These are phyloP conservation scores for Vitis amurensis DNA, from an alignment of 164 flowering plant species.

Conservation along the genomic window DNA sequence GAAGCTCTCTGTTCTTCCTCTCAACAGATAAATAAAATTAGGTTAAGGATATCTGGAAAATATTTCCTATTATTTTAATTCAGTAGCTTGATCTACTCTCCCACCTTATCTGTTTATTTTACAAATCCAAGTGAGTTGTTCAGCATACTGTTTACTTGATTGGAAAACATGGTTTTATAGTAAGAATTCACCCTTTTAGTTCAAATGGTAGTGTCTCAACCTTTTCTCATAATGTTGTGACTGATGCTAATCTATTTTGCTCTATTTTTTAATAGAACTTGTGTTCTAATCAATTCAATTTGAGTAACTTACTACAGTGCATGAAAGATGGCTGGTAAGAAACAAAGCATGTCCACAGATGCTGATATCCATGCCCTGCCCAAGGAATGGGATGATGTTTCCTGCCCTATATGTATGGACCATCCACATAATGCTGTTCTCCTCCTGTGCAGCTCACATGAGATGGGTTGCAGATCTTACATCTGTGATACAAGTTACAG, in stretches of 20 bases:
- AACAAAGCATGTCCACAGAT: constrained; percentile 25
- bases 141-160: too few relatives aligned
- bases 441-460: constrained; percentile 45
- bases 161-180: not conserved
- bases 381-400: constrained; percentile 45
- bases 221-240: not conserved
- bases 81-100: too few relatives aligned
- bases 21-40: not conserved
- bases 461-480: constrained; percentile 53
- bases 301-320: constrained; percentile 27
- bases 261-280: not conserved
- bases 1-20: not conserved
- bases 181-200: not conserved
- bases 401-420: constrained; percentile 58
- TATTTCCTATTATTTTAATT: too few relatives aligned
- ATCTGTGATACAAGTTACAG: constrained; percentile 58
- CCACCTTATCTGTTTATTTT: too few relatives aligned
- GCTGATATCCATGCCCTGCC: constrained; percentile 32
- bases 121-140: too few relatives aligned
- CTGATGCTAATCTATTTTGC: not conserved
- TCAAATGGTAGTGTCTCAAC: not conserved
- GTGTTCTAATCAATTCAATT: constrained; percentile 20
- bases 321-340: constrained; percentile 41
- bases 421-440: constrained; percentile 65
- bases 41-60: not conserved